Evolutionary conservation across 2,329 filamentous ascomycete genomes (phyloP), one percentile per base, ranked within the genome.

Genomic region (Penicillium vulpinum): DNA sequence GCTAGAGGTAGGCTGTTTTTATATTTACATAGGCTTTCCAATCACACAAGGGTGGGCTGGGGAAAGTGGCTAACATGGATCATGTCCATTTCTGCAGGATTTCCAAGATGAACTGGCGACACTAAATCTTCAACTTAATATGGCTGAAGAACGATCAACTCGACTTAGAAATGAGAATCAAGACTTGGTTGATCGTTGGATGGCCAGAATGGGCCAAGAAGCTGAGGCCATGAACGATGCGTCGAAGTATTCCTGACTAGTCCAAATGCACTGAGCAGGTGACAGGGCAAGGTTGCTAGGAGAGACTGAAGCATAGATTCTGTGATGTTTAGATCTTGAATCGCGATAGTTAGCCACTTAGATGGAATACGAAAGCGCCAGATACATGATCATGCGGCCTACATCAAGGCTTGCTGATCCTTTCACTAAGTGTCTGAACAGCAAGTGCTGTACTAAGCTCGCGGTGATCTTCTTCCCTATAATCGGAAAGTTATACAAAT

Each of bases 21-120:
- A 28, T 28, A 26, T 54, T 3, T 26, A 28, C 3, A 21, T 18
- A 35, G 24, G 7, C 21, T 33, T 41, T 28, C 24, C 40, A 33
- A 22, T 51, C 13, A 46, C 7, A 21, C 26, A 39, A 5, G 21
- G 9, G 21, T 15, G 18, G 1, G 47, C 3, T 26, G n/a, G 16
- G 22, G 13, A 33, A 21, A 40, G 36, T 26, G 18, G 26, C 53
- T 55, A 46, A 59, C 31, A 22, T 22, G 21, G 24, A 16, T 58
- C 64, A 26, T 62, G 28, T 54, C 24, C 21, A 10, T 47, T 22
- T 22, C 45, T 56, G 43, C 66, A 88, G 83, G 85, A 93, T 68
- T 88, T 96, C 51, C 93, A 97, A 77, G 92, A 97, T 75, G 94
- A 99, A 74, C 88, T 96, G 75, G 87, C 96, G 49, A 88, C 91